phyloP scores from a whole-genome alignment of 2,329 filamentous ascomycete genomes.

The Botrytis sinoallii region DNA sequence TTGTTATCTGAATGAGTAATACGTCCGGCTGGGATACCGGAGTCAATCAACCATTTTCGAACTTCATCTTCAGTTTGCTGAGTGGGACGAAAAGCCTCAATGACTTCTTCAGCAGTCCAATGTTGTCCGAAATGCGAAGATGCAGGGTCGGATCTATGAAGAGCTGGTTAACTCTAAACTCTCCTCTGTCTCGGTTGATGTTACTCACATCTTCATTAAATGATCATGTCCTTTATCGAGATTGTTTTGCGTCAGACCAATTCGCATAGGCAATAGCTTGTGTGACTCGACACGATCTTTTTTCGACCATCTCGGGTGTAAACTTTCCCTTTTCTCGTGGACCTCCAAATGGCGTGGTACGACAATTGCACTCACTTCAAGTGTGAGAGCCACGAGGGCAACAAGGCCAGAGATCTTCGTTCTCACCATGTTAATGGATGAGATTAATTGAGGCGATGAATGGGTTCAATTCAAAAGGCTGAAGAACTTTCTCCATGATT shows the following conservation, averaged over 20 bases:
- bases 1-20: constrained; percentile 40
- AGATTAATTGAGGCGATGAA: background rate
- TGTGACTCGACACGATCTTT: constrained; percentile 27
- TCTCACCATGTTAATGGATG: background rate
- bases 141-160: constrained; percentile 29
- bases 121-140: constrained; percentile 39
- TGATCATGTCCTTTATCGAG: constrained; percentile 29
- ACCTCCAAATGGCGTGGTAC: constrained; percentile 27
- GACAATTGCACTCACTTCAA: constrained; percentile 20
- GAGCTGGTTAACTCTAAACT: background rate
- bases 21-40: constrained; percentile 35
- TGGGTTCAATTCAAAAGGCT: background rate
- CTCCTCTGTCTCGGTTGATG: background rate
- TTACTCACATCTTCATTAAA: constrained; percentile 33
- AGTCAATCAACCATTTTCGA: constrained; percentile 37
- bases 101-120: constrained; percentile 37
- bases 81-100: constrained; percentile 37
- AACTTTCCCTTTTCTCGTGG: constrained; percentile 28
- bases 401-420: constrained; percentile 8
- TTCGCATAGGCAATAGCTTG: constrained; percentile 30
- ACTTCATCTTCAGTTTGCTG: constrained; percentile 37
- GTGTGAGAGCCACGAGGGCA: constrained; percentile 8
- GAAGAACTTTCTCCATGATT: background rate
- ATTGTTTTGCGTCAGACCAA: constrained; percentile 31
- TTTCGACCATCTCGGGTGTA: constrained; percentile 30